These are phyloP conservation scores for Saposhnikovia divaricata DNA, from an alignment of 129 eudicot species.

Conservation along the genomic window DNA sequence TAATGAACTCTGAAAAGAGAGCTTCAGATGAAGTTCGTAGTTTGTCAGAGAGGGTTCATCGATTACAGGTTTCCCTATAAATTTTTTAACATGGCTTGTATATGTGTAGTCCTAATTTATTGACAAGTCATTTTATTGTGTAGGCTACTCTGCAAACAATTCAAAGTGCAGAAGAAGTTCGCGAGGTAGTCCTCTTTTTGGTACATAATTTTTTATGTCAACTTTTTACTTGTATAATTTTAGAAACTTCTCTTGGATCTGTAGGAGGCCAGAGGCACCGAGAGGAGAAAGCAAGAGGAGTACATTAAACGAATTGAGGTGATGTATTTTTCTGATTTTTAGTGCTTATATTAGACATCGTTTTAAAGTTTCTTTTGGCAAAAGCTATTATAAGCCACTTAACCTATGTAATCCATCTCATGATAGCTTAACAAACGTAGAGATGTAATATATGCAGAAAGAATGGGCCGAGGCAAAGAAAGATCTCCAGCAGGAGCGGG, in stretches of 20 bases:
- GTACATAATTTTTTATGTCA: background rate
- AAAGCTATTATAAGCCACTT: background rate
- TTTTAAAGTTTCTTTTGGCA: background rate
- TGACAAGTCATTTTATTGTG: background rate
- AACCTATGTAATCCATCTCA: background rate
- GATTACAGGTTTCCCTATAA: slow-evolving; percentile 42
- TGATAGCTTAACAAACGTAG: background rate
- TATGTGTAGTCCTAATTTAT: background rate
- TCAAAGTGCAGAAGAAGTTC: slow-evolving; percentile 74
- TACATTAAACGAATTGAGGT: slow-evolving; percentile 63
- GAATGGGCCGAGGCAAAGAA: slow-evolving; percentile 98
- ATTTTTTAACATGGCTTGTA: background rate
- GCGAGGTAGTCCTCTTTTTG: slow-evolving; percentile 34
- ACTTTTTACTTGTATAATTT: background rate
- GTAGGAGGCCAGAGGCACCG: slow-evolving; percentile 66
- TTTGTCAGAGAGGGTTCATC: slow-evolving; percentile 73
- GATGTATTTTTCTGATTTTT: background rate
- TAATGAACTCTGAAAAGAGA: slow-evolving; percentile 69
- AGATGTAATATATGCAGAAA: slow-evolving; percentile 22
- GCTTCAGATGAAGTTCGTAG: slow-evolving; percentile 79
- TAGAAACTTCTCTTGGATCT: background rate
- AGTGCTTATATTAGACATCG: background rate
- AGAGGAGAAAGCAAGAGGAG: slow-evolving; percentile 67
- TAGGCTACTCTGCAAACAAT: slow-evolving; percentile 73
- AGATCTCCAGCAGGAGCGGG: slow-evolving; percentile 80